phyloP scores from a whole-genome alignment of 208 protist genomes.

The Zelonia costaricensis region DNA sequence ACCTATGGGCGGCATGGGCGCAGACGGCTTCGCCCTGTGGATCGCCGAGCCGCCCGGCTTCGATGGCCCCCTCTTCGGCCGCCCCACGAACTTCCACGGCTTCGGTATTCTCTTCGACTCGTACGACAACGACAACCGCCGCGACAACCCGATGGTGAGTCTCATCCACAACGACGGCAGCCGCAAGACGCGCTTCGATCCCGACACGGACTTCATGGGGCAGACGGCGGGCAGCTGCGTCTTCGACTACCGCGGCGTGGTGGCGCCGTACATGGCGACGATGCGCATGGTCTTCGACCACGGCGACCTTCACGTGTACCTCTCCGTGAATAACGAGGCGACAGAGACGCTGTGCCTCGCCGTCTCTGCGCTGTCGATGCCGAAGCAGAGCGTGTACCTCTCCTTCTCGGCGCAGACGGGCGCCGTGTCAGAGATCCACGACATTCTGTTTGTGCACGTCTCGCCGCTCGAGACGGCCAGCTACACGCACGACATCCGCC shows the following conservation, averaged over 20 bases:
- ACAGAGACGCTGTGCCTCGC: constrained; percentile 53
- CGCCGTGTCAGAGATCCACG: constrained; percentile 58
- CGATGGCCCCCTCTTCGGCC: constrained; percentile 73
- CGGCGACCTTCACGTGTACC: constrained; percentile 40
- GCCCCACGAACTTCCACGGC: constrained; percentile 64
- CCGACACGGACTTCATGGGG: constrained; percentile 59
- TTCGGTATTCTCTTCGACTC: constrained; percentile 87
- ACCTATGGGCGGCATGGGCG: constrained; percentile 27
- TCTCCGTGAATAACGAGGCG: constrained; percentile 46
- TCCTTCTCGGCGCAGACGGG: constrained; percentile 76
- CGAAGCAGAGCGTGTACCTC: constrained; percentile 44
- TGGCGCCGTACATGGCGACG: constrained; percentile 32
- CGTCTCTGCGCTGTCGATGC: constrained; percentile 36
- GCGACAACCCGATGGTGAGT: constrained; percentile 80
- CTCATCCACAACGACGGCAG: constrained; percentile 57
- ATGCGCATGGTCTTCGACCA: constrained; percentile 55
- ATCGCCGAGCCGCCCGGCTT: constrained; percentile 36
- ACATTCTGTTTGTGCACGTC: constrained; percentile 78
- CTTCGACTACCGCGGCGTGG: constrained; percentile 50
- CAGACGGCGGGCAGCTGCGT: constrained; percentile 54
- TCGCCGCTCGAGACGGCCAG: constrained; percentile 36
- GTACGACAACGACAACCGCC: constrained; percentile 86
- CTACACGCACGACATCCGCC: constrained; percentile 72
- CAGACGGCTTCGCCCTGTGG: constrained; percentile 87
- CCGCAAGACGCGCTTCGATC: constrained; percentile 29